These are phyloP conservation scores for Poronia punctata DNA, from an alignment of 495 filamentous ascomycete genomes.

Conservation along the genomic window DNA sequence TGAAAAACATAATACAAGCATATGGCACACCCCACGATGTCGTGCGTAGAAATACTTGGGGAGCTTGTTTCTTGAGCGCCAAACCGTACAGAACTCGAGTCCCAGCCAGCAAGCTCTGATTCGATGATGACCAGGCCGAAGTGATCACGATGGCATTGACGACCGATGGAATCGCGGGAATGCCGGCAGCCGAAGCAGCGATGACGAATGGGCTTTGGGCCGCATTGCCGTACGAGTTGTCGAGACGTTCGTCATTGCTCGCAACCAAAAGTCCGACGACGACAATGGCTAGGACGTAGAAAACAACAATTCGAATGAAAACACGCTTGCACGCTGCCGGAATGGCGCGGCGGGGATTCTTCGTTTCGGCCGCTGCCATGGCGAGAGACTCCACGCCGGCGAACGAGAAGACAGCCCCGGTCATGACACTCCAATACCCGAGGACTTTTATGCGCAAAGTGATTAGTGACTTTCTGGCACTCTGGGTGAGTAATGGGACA, in stretches of 20 bases:
- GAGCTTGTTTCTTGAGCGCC: conserved; percentile 52
- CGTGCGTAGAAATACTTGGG: conserved; percentile 49
- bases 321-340: conserved; percentile 45
- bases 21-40: conserved; percentile 57
- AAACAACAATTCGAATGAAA: conserved; percentile 46
- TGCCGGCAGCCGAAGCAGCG: conserved; percentile 58
- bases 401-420: conserved; percentile 53
- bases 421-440: conserved; percentile 55
- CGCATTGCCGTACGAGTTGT: conserved; percentile 40
- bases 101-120: conserved; percentile 55
- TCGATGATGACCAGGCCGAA: conserved; percentile 64
- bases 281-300: conserved; percentile 55
- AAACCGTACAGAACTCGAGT: conserved; percentile 58
- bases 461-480: too few relatives aligned
- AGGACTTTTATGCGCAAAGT: too few relatives aligned
- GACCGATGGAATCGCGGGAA: conserved; percentile 53
- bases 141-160: conserved; percentile 66
- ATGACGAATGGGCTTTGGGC: conserved; percentile 69
- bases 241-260: conserved; percentile 50
- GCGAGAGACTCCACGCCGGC: conserved; percentile 51
- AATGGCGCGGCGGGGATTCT: conserved; percentile 47
- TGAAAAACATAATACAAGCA: conserved; percentile 46
- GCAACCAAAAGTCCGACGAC: conserved; percentile 62
- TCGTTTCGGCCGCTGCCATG: conserved; percentile 58
- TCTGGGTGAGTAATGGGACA: conserved; percentile 24